Evolutionary conservation across 148 eudicot genomes (phyloP), one percentile per base, ranked within the genome.

Genomic region (Salicornia ramosissima): DNA sequence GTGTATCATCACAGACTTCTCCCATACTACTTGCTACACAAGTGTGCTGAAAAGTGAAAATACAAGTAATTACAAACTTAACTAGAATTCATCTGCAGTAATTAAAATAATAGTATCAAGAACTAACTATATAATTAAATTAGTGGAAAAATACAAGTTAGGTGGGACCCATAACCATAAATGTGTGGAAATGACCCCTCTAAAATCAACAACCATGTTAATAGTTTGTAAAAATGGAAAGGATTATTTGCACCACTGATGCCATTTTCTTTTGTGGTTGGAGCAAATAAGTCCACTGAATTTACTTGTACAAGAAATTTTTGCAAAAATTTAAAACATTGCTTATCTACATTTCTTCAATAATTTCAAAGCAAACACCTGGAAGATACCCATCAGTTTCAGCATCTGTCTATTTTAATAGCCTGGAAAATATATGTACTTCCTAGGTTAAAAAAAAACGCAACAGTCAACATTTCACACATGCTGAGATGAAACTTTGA

Each of bases 1-100:
- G 86, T 21, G 54, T 55, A 18, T 73, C 14, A 58, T 60, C 53
- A 50, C 87, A 70, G 67, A n/a, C n/a, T n/a, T 71, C 82, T 61
- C 76, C 87, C 90, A 84, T 86, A 67, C 29, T 79, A 53, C 40
- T 36, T 3, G 8, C 8, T 36, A 36, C 4, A 8, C 4, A 36
- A 36, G 40, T 36, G 40, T 36, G 8, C 5, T 3, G 8, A 36
- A 36, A 36, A 36, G 40, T 36, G 4, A 36, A 4, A 36, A 36
- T 36, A 4, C 8, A 3, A 24, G 22, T 11, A 43, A n/a, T n/a
- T 14, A 5, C 31, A 70, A 43, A 50, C 43, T n/a, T 21, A 21
- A 30, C 40, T 55, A 55, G 39, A 31, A 30, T 61, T 34, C n/a
- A 33, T 8, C 28, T 5, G n/a, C n/a, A n/a, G n/a, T n/a, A n/a